Base-by-base conservation (phyloP, 2,329 filamentous ascomycete species). In the Acarospora socialis region DNA sequence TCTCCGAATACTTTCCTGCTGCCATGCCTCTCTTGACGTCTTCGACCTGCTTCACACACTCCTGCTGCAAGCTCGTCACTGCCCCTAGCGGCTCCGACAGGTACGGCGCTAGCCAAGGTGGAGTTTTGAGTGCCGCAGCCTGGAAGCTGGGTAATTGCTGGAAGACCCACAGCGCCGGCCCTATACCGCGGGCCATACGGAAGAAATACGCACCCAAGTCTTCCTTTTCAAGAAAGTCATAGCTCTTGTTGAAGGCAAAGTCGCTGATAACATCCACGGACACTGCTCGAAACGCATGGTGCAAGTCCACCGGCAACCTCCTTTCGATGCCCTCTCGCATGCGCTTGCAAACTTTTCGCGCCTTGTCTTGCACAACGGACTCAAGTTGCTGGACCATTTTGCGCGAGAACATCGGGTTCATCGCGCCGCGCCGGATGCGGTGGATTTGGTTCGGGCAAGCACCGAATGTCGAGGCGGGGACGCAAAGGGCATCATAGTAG, bases 121-220 rank as follows among this genome's bases (percentile, higher is more conserved):
- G 46, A 17, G 35, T 37, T 3, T 22, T 21, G 6, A 43, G 20
- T 12, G 39, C 37, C 22, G 45, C 5, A 4, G 22, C 21, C 24
- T 39, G 41, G 10, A 45, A 8, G 16, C 31, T 14, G 4, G 46
- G 45, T 21, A 46, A 44, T 21, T 44, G 41, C 23, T 47, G 44
- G 24, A 47, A 47, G 13, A 46, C 38, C 44, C 40, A 46, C 5
- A 43, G 30, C 2, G 37, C 36, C 5, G 44, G 43, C 5, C 39
- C 45, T 17, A 44, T 34, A 1, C 34, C 36, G 3, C 43, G 38
- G 5, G 46, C 35, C 37, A 46, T 38, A 10, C 41, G 34, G 20
- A 46, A 46, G 19, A 46, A 43, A 0, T 16, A 29, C 3, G 32
- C 31, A 0, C 43, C 46, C 35, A 48, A 46, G 24, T 43, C 37